phyloP scores from a whole-genome alignment of 163 green algal species.

The Chlamydomonas reinhardtii region DNA sequence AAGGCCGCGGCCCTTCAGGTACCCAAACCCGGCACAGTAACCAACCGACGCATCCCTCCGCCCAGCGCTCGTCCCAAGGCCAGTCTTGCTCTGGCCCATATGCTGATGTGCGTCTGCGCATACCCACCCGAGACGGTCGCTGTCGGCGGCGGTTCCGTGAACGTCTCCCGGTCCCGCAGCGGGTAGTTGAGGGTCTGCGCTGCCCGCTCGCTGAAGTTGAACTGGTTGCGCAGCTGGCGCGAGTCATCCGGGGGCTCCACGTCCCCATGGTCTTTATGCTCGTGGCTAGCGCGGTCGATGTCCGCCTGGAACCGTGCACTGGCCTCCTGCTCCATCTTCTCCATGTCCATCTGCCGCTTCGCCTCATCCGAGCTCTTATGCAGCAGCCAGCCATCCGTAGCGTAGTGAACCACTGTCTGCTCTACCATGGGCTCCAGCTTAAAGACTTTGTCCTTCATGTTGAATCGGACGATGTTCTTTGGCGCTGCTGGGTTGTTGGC shows the following conservation, averaged over 20 bases:
- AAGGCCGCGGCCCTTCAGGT: too few relatives aligned
- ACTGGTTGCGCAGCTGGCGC: constrained; percentile 90
- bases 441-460: constrained; percentile 80
- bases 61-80: too few relatives aligned
- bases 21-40: too few relatives aligned
- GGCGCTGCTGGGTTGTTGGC: constrained; percentile 88
- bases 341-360: constrained; percentile 81
- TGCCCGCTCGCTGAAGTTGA: constrained; percentile 93
- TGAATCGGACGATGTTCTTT: constrained; percentile 87
- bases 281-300: constrained; percentile 61
- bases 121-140: constrained; percentile 65
- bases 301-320: constrained; percentile 66
- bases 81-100: too few relatives aligned
- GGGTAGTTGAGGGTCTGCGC: constrained; percentile 86
- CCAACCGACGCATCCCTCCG: too few relatives aligned
- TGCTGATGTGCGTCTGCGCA: neutral
- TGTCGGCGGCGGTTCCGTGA: constrained; percentile 87
- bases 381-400: constrained; percentile 86
- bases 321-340: constrained; percentile 78
- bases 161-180: constrained; percentile 78
- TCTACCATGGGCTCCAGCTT: constrained; percentile 90
- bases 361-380: constrained; percentile 83
- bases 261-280: constrained; percentile 62
- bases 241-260: constrained; percentile 76
- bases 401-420: constrained; percentile 86